Conservation (phyloP, 2,329 filamentous ascomycete genomes). For the Epichloe elymi region DNA sequence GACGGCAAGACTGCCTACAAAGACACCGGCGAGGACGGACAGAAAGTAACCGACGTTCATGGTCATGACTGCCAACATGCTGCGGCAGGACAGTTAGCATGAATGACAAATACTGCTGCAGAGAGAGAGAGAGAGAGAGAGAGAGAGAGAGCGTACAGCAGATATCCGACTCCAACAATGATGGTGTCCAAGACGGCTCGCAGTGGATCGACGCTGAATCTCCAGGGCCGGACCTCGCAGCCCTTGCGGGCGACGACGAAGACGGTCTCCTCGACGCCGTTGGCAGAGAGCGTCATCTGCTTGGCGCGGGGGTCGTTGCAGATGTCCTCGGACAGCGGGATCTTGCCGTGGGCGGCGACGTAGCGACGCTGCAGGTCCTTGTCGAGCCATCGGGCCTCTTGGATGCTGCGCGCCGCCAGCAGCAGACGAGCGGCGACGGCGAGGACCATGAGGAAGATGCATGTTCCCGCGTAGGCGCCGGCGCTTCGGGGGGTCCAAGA, state of each 20-base stretch:
- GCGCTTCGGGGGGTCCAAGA: slow-evolving; percentile 62
- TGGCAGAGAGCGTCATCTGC: slow-evolving; percentile 52
- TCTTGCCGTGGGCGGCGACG: slow-evolving; percentile 55
- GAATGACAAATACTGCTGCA: not conserved
- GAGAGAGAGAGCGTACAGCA: slow-evolving; percentile 53
- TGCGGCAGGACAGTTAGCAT: slow-evolving; percentile 21
- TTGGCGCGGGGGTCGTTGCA: slow-evolving; percentile 48
- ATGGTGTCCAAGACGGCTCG: slow-evolving; percentile 58
- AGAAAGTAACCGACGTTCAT: slow-evolving; percentile 78
- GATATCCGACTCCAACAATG: slow-evolving; percentile 66
- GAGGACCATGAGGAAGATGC: slow-evolving; percentile 78
- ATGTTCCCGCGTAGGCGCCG: slow-evolving; percentile 73
- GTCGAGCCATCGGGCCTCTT: slow-evolving; percentile 53
- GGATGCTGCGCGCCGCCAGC: slow-evolving; percentile 56
- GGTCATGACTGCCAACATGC: slow-evolving; percentile 88
- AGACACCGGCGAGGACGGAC: slow-evolving; percentile 65
- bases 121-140: not conserved
- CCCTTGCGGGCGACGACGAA: slow-evolving; percentile 52
- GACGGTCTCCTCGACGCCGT: slow-evolving; percentile 72
- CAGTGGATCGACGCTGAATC: slow-evolving; percentile 66
- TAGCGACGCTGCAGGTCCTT: slow-evolving; percentile 63
- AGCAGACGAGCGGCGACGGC: slow-evolving; percentile 56
- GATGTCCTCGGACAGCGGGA: slow-evolving; percentile 44
- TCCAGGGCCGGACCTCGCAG: slow-evolving; percentile 52
- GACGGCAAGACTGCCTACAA: slow-evolving; percentile 72